Evolutionary conservation across 2,329 filamentous ascomycete species (phyloP).

Genomic region (Dissoconium aciculare): DNA sequence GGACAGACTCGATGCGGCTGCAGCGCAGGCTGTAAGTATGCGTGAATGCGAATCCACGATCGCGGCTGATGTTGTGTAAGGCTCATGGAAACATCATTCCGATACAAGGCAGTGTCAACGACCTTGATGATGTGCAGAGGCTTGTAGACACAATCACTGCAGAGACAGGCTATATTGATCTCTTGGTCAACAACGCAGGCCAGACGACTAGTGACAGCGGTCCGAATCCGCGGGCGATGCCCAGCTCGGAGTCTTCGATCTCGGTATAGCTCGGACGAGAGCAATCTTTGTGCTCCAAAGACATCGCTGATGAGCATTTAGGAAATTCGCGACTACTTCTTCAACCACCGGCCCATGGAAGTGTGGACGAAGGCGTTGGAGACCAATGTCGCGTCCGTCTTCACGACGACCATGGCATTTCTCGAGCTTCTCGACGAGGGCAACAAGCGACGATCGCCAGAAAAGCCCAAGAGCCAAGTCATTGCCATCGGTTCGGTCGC

Average conservation of each 20-base stretch:
- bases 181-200: constrained; percentile 39
- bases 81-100: constrained; percentile 26
- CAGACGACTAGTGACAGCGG: constrained; percentile 17
- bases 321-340: constrained; percentile 25
- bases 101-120: constrained; percentile 31
- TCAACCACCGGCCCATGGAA: constrained; percentile 30
- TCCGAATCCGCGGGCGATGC: constrained; percentile 28
- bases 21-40: constrained; percentile 17
- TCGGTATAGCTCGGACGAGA: too few relatives aligned
- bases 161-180: constrained; percentile 35
- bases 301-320: too few relatives aligned
- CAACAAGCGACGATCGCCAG: constrained; percentile 27
- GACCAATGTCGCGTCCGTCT: constrained; percentile 32
- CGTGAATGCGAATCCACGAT: constrained; percentile 13
- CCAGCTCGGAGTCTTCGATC: constrained; percentile 16
- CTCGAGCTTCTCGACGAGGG: constrained; percentile 32
- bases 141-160: constrained; percentile 29
- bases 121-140: constrained; percentile 26
- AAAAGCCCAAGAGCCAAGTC: constrained; percentile 32
- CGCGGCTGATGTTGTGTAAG: constrained; percentile 9
- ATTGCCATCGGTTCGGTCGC: constrained; percentile 31
- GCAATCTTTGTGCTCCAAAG: too few relatives aligned
- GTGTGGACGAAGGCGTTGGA: constrained; percentile 29
- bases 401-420: constrained; percentile 32
- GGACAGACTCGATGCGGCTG: constrained; percentile 29